These are phyloP conservation scores for Gremmenia infestans DNA, from an alignment of 2,329 filamentous ascomycete species.

Conservation along the genomic window DNA sequence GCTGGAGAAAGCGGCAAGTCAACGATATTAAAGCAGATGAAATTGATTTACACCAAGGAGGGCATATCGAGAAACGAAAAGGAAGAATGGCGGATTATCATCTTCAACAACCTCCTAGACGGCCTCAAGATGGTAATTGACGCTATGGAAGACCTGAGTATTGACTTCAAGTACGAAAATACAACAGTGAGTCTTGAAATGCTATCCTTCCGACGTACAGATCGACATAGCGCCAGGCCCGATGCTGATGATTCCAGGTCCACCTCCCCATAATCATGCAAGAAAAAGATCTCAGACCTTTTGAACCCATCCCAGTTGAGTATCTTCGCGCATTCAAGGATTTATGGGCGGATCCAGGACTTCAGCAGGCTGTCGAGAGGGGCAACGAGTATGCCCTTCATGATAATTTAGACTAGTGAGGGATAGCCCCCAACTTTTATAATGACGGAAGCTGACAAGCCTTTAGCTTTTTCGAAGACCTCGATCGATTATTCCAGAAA, in stretches of 20 bases:
- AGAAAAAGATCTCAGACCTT: constrained; percentile 76
- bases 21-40: constrained; percentile 98
- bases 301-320: constrained; percentile 73
- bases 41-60: constrained; percentile 81
- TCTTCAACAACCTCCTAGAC: constrained; percentile 91
- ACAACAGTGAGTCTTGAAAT: constrained; percentile 61
- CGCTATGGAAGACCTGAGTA: constrained; percentile 81
- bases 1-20: constrained; percentile 95
- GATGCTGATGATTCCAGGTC: constrained; percentile 47
- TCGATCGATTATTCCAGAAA: constrained; percentile 69
- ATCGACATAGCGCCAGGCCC: too few species aligned
- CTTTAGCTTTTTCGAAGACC: constrained; percentile 72
- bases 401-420: constrained; percentile 91
- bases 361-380: constrained; percentile 82
- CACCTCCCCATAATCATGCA: constrained; percentile 72
- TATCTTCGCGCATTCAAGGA: constrained; percentile 77
- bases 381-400: constrained; percentile 96
- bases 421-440: not conserved
- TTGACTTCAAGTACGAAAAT: constrained; percentile 70
- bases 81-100: constrained; percentile 89
- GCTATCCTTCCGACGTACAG: not conserved
- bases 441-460: constrained; percentile 7
- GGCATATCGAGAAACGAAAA: constrained; percentile 88
- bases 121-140: constrained; percentile 87
- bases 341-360: constrained; percentile 78